A percentile compares a stretch with the other conserved stretches of the same genome.
These are phyloP conservation scores for Lentinus brumalis DNA, from an alignment of 768 basidiomycete species.

Conservation along the genomic window DNA sequence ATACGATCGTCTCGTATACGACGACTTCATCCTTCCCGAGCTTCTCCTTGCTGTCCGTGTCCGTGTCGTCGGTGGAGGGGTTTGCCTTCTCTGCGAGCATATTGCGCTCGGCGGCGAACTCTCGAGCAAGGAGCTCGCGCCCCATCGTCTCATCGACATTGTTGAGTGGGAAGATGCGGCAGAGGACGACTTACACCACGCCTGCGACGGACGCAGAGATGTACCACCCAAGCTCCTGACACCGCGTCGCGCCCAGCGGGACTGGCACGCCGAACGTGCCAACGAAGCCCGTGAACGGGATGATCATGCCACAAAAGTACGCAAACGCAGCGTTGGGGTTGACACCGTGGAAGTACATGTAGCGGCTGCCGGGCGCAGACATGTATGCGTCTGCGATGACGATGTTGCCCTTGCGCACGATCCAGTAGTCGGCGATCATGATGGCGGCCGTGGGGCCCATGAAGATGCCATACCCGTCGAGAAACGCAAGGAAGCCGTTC, in stretches of 20 bases:
- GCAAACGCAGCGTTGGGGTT: conserved; percentile 19
- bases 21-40: no score
- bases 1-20: no score
- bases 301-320: conserved; percentile 21
- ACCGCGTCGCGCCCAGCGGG: conserved; percentile 11
- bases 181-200: conserved; percentile 16
- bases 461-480: conserved; percentile 23
- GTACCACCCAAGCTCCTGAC: conserved; percentile 21
- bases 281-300: conserved; percentile 21
- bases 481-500: conserved; percentile 23
- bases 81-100: not conserved
- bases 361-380: conserved; percentile 10
- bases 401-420: conserved; percentile 22
- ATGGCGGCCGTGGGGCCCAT: conserved; percentile 24
- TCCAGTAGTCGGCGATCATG: conserved; percentile 25
- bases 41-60: no score
- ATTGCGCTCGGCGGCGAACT: conserved; percentile 5
- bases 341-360: conserved; percentile 24
- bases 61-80: not conserved
- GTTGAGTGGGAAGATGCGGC: conserved; percentile 6
- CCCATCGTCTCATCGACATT: conserved; percentile 15
- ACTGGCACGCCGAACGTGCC: conserved; percentile 22
- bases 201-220: conserved; percentile 17
- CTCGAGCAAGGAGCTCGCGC: conserved; percentile 13
- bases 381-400: conserved; percentile 16